These are phyloP conservation scores for Yarrowia keelungensis DNA, from an alignment of 805 yeast genomes.

Conservation along the genomic window DNA sequence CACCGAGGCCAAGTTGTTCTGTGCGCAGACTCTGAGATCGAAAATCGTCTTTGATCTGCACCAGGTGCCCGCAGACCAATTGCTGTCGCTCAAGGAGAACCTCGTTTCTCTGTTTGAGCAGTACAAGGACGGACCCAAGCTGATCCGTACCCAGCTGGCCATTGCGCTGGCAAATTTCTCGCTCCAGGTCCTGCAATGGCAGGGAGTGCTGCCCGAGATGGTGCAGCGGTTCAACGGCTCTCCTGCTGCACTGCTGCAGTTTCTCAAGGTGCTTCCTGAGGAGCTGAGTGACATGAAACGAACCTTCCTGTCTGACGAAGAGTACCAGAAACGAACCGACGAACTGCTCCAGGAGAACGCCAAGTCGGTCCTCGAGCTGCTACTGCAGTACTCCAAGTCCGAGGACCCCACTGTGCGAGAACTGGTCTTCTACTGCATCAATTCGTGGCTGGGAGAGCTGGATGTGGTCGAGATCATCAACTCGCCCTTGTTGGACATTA, in stretches of 20 bases:
- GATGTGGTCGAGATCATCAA: conserved; percentile 73
- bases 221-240: conserved; percentile 56
- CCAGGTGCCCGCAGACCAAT: conserved; percentile 71
- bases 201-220: conserved; percentile 71
- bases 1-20: conserved; percentile 74
- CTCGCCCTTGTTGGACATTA: conserved; percentile 68
- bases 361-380: conserved; percentile 66
- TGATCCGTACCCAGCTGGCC: conserved; percentile 82
- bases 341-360: conserved; percentile 72
- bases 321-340: conserved; percentile 68
- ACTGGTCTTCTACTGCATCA: conserved; percentile 73
- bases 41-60: conserved; percentile 78
- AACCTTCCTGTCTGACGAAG: conserved; percentile 81
- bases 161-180: conserved; percentile 83
- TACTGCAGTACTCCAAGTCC: conserved; percentile 58
- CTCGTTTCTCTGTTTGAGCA: conserved; percentile 63
- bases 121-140: conserved; percentile 52
- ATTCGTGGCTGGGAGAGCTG: conserved; percentile 90
- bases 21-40: conserved; percentile 88
- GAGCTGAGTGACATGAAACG: conserved; percentile 80
- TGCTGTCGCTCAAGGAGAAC: conserved; percentile 69
- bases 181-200: conserved; percentile 79
- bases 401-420: conserved; percentile 50
- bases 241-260: conserved; percentile 67
- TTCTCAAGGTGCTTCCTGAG: conserved; percentile 87